Evolutionary conservation across 192 early-diverging fungal species (phyloP), one percentile per base, ranked within the genome.

Genomic region (Backusella macrospora): DNA sequence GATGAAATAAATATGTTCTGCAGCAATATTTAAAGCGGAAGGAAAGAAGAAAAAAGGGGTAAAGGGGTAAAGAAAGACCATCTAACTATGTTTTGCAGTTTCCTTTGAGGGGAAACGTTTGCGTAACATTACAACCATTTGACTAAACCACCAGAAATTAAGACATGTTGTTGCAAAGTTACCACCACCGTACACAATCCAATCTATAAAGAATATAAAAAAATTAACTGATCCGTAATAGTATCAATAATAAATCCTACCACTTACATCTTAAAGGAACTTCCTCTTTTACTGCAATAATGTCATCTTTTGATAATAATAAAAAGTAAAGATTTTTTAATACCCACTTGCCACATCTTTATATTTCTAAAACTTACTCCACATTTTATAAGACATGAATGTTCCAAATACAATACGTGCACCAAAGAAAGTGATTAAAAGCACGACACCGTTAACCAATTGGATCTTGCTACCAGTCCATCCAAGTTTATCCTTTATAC

Each of bases 361-460:
- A 4, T 42, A 6, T 43, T 21, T 21, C 21, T 55, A 39, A 63
- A 14, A 79, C 82, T 69, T 81, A 90, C 86, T 38, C 65, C 80
- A 90, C 72, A 90, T 83, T 18, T 89, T 75, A 69, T 85, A 89
- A 9, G 92, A 92, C 88, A 91, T 90, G 73, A 86, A 87, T 14
- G 89, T 66, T 7, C 96, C 95, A 86, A 89, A 94, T 12, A 92
- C 73, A 62, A 96, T 86, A 40, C 96, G 88, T 1, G 87, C 88
- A 39, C 67, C 43, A 65, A 98, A 91, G 82, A 96, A 98, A 6
- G 89, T 80, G 26, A 72, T 70, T 29, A 98, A 74, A 55, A 98
- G 80, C 14, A 91, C 65, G n/a, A 92, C 72, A 29, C 95, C 96
- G 75, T 98, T 98, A 74, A 93, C 85, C 64, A 92, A 71, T 80